These are phyloP conservation scores for Lathyrus oleraceus DNA, from an alignment of 306 rosid genomes.

Conservation along the genomic window DNA sequence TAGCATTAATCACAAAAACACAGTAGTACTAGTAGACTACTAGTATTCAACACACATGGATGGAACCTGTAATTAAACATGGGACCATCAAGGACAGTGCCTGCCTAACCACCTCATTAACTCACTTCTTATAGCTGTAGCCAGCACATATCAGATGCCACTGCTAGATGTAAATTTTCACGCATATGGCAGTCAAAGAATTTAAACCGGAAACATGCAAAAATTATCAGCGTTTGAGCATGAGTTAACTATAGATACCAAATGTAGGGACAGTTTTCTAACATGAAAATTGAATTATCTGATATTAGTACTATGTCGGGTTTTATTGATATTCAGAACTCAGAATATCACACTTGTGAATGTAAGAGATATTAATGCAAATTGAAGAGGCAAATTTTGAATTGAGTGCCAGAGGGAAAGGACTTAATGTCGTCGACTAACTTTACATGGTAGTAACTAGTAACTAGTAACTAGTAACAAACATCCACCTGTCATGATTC, in stretches of 20 bases:
- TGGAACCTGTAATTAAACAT: slow-evolving; percentile 33
- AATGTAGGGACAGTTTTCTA: slow-evolving; percentile 1
- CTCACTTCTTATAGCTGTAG: slow-evolving; percentile 40
- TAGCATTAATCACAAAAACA: slow-evolving; percentile 23
- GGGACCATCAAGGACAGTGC: slow-evolving; percentile 39
- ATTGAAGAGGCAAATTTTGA: slow-evolving; percentile 11
- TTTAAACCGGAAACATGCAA: slow-evolving; percentile 15
- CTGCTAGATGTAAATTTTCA: slow-evolving; percentile 15
- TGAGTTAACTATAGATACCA: slow-evolving; percentile 6
- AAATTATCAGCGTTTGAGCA: neutral
- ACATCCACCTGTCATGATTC: slow-evolving; percentile 13
- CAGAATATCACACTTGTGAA: slow-evolving; percentile 30
- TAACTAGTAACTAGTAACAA: slow-evolving; percentile 6
- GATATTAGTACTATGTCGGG: slow-evolving; percentile 29
- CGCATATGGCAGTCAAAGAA: slow-evolving; percentile 18
- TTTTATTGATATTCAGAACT: slow-evolving; percentile 33
- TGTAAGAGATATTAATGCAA: slow-evolving; percentile 23
- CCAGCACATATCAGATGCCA: slow-evolving; percentile 34
- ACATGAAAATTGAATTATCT: slow-evolving; percentile 13
- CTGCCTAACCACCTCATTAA: slow-evolving; percentile 44
- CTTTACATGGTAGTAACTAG: no score
- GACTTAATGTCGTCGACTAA: slow-evolving; percentile 21
- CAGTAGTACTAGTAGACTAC: neutral
- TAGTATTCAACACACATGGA: slow-evolving; percentile 10
- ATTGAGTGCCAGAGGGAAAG: slow-evolving; percentile 27